A percentile compares a stretch with the other conserved stretches of the same genome.
phyloP scores from a whole-genome alignment of 2,329 filamentous ascomycete genomes.

The Exophiala spinifera region DNA sequence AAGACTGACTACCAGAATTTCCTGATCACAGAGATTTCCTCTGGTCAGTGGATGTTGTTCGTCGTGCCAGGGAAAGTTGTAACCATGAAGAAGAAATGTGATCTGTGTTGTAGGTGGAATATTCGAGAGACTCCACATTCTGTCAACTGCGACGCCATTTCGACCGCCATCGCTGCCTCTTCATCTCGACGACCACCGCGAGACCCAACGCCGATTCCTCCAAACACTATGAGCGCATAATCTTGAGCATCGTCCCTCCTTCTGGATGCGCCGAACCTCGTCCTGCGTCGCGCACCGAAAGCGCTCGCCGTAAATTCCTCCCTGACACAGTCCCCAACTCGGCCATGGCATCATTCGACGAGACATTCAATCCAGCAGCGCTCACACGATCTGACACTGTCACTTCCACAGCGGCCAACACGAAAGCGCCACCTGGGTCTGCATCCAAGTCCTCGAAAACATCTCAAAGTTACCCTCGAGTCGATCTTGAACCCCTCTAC shows the following conservation, averaged over 20 bases:
- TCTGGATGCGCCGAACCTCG: conserved; percentile 6
- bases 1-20: too few relatives aligned
- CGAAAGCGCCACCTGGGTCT: conserved; percentile 22
- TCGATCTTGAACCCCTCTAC: conserved; percentile 63
- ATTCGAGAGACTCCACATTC: too few relatives aligned
- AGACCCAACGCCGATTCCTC: background rate
- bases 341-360: conserved; percentile 29
- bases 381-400: conserved; percentile 31
- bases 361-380: conserved; percentile 34
- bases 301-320: background rate
- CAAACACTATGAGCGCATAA: background rate
- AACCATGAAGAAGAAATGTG: background rate
- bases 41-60: too few relatives aligned
- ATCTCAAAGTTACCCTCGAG: conserved; percentile 54
- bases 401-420: conserved; percentile 17
- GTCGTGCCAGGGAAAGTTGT: too few relatives aligned
- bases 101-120: conserved; percentile 2
- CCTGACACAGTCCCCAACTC: background rate
- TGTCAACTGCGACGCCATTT: background rate
- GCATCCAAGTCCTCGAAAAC: conserved; percentile 49
- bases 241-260: background rate
- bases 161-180: background rate
- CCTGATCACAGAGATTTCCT: too few relatives aligned
- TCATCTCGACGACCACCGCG: background rate
- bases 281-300: background rate